phyloP scores from a whole-genome alignment of 768 basidiomycete genomes.

The Collybia mongolica region DNA sequence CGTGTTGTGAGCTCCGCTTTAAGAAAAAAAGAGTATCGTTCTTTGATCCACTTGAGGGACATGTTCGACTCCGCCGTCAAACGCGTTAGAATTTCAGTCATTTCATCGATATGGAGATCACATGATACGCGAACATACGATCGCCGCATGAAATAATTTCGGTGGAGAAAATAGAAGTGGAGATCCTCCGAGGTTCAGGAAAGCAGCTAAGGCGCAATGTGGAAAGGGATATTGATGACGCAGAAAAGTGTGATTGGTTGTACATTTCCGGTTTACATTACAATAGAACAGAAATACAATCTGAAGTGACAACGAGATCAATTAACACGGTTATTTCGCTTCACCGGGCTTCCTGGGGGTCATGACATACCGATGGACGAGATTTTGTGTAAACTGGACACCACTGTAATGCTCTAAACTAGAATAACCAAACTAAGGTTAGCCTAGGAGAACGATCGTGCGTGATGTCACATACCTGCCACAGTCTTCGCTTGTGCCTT shows the following conservation, averaged over 20 bases:
- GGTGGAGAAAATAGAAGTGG: constrained; percentile 1
- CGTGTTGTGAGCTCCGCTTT: constrained; percentile 5
- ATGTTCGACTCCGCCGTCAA: constrained; percentile 18
- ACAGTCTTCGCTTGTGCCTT: constrained; percentile 48
- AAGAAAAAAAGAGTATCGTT: constrained; percentile 12
- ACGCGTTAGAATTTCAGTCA: not conserved
- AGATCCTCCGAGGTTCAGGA: too few species aligned
- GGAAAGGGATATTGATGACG: too few species aligned
- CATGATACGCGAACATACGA: constrained; percentile 11
- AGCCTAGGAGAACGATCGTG: not conserved
- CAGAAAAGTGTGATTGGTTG: not conserved
- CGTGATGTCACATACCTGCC: constrained; percentile 13
- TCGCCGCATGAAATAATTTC: constrained; percentile 7
- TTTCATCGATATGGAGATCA: constrained; percentile 13
- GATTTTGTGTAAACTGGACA: too few species aligned
- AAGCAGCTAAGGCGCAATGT: too few species aligned
- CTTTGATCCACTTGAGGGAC: constrained; percentile 14
- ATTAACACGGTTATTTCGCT: constrained; percentile 2
- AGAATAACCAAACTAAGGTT: not conserved
- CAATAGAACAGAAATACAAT: constrained; percentile 7
- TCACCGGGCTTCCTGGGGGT: too few species aligned
- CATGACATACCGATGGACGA: constrained; percentile 6
- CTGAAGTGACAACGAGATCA: not conserved
- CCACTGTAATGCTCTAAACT: constrained; percentile 2
- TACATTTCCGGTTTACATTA: constrained; percentile 4